Percentiles rank a stretch among this genome's conserved stretches.
Evolutionary conservation across 352 stramenopile genomes (phyloP).

Genomic region (Globisporangium solare): DNA sequence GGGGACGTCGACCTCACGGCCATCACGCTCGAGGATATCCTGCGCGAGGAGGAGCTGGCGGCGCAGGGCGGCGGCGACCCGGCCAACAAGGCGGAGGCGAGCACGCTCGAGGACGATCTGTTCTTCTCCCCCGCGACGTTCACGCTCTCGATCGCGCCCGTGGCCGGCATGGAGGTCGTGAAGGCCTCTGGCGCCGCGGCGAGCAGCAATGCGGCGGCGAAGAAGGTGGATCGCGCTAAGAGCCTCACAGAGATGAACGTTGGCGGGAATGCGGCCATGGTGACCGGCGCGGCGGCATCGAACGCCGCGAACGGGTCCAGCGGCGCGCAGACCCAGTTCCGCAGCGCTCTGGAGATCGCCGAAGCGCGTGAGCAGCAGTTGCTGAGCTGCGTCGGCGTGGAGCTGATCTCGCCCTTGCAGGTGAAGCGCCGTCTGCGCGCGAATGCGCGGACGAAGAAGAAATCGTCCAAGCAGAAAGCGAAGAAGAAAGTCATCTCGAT

Average conservation of each 20-base stretch:
- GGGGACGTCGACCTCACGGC: slow-evolving; percentile 53
- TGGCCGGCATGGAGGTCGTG: slow-evolving; percentile 67
- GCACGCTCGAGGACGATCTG: slow-evolving; percentile 34
- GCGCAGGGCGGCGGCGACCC: slow-evolving; percentile 17
- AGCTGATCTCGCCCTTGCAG: slow-evolving; percentile 77
- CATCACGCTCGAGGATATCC: slow-evolving; percentile 72
- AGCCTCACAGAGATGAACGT: slow-evolving; percentile 35
- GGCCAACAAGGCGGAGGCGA: slow-evolving; percentile 15
- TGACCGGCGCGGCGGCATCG: slow-evolving; percentile 16
- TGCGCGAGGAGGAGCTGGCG: slow-evolving; percentile 63
- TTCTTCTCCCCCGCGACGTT: slow-evolving; percentile 77
- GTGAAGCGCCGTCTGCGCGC: slow-evolving; percentile 74
- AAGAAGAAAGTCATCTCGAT: slow-evolving; percentile 35
- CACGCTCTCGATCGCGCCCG: slow-evolving; percentile 48
- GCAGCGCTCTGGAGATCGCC: slow-evolving; percentile 68
- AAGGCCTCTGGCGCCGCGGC: background rate
- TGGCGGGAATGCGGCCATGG: slow-evolving; percentile 13
- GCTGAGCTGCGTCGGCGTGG: slow-evolving; percentile 76
- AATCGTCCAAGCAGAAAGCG: slow-evolving; percentile 35
- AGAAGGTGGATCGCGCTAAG: slow-evolving; percentile 36
- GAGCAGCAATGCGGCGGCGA: background rate
- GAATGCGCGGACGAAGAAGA: slow-evolving; percentile 51
- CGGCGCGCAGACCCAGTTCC: slow-evolving; percentile 27
- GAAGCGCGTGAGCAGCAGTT: slow-evolving; percentile 77
- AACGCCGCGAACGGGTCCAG: slow-evolving; percentile 10